Evolutionary conservation across 1,284 basidiomycete genomes (phyloP), one percentile per base, ranked within the genome.

Genomic region (Tilletia caries): DNA sequence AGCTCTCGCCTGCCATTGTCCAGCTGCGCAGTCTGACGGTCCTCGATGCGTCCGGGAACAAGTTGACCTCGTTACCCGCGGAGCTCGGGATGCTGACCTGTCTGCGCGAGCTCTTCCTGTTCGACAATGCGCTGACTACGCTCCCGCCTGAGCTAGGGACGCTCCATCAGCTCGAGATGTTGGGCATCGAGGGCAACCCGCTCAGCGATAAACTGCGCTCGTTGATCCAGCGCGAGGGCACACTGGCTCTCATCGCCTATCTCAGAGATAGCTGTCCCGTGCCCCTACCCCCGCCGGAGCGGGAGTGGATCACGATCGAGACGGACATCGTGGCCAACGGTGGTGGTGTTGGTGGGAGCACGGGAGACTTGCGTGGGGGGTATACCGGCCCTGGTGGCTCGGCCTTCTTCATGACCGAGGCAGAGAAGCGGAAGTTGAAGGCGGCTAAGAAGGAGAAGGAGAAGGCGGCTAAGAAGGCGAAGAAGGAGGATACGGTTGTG

Each of bases 171-270:
- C 88, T 99, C 69, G 93, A 93, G 83, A 92, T 92, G 50, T 86
- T 99, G 32, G 95, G 95, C 27, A 88, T 99, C 48, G 95, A 98
- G 82, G 95, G 95, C 44, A 99, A 99, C 80, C 95, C 95, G 13
- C 84, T 99, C 67, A 91, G 94, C 71, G 86, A 89, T 10, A 85
- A 88, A 37, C 85, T 95, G 67, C 91, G 92, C 82, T 86, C 88
- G 32, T 88, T 95, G 54, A 86, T 97, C 66, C 93, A 96, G 84
- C 94, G 94, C 83, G 93, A 97, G 44, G 95, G 96, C 37, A 97
- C 95, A 0, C 86, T 87, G 2, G 91, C 92, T 0, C 87, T 98
- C 65, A 92, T 99, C 70, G 88, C 91, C 0, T 93, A 89, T 83
- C 88, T 96, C 20, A 91, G 95, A 68, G 94, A 98, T 83, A 89